Base-by-base conservation (phyloP, 2,329 filamentous ascomycete species). In the Hymenoscyphus fraxineus region DNA sequence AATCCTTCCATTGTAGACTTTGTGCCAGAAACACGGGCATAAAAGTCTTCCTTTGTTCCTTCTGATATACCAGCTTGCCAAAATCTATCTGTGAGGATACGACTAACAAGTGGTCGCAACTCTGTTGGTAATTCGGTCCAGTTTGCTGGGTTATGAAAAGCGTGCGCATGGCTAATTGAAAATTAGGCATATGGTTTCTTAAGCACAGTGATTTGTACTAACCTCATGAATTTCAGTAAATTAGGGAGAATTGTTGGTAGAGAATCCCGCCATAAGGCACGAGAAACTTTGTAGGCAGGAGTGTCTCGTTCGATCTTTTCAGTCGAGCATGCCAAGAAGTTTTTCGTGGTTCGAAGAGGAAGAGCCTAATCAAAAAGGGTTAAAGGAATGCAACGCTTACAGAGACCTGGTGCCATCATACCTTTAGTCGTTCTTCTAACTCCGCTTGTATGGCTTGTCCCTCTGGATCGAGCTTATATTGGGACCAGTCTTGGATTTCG, bases 51-150 rank as follows among this genome's bases (percentile, higher is more conserved):
- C 75, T 95, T 93, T 71, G 92, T 98, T 32, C 96, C 95, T 67
- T 89, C 91, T 0, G 95, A 98, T 60, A 99, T 99, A 10, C 95
- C 95, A 6, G 93, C 92, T 80, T 99, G 95, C 95, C 95, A 99
- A 76, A 99, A 99, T 31, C 95, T 85, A 77, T 99, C 95, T 15
- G 93, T 96, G 27, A 99, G 80, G 22, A 98, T 92, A 27, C 91
- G 86, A 55, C 87, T 85, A 47, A 98, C 90, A 61, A 96, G 86
- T 5, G 83, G 80, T 65, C 88, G 88, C 81, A 96, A 89, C 54
- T 96, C 92, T 12, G 81, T 76, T 1, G 93, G 89, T 16, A 97
- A 79, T 39, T 88, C 85, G 10, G 83, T 81, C 94, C 95, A 99
- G 73, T 93, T 96, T 22, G 85, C 81, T 1, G 91, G 86, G 71